Conservation (phyloP, 1,284 basidiomycete genomes). For the Paramarasmius palmivorus region DNA sequence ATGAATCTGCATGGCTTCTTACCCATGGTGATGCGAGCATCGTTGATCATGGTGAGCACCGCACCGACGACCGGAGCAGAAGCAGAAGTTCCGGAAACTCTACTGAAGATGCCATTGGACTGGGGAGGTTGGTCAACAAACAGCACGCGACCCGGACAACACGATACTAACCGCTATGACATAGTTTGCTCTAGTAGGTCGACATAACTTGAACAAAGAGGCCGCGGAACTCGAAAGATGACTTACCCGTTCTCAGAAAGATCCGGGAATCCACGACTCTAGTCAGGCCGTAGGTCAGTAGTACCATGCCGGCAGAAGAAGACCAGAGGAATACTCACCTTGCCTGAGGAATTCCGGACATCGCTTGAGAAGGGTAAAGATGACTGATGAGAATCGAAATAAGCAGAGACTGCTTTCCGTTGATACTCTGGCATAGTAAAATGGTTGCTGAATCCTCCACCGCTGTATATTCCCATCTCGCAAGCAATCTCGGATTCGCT, state of each 20-base stretch:
- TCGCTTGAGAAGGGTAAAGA: conserved; percentile 18
- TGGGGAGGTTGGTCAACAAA: conserved; percentile 32
- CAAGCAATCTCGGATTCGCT: conserved; percentile 45
- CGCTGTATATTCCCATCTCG: conserved; percentile 39
- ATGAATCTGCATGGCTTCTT: conserved; percentile 27
- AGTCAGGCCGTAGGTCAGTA: background rate
- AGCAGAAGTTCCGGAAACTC: conserved; percentile 53
- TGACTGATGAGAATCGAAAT: conserved; percentile 20
- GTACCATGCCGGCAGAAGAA: background rate
- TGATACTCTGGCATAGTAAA: conserved; percentile 40
- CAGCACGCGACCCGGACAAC: background rate
- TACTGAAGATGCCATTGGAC: conserved; percentile 21
- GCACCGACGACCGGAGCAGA: conserved; percentile 51
- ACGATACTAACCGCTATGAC: conserved; percentile 7
- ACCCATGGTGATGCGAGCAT: conserved; percentile 44
- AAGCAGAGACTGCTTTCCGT: conserved; percentile 24
- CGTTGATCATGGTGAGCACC: conserved; percentile 57
- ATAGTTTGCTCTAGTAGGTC: conserved; percentile 3
- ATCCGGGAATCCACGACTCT: conserved; percentile 34
- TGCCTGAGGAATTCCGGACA: conserved; percentile 28
- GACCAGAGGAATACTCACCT: conserved; percentile 18
- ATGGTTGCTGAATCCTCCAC: conserved; percentile 47
- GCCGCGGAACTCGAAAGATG: background rate
- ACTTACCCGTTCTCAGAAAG: conserved; percentile 34
- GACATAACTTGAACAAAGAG: background rate